Base-by-base conservation (phyloP, 306 rosid species). In the Clitoria ternatea region DNA sequence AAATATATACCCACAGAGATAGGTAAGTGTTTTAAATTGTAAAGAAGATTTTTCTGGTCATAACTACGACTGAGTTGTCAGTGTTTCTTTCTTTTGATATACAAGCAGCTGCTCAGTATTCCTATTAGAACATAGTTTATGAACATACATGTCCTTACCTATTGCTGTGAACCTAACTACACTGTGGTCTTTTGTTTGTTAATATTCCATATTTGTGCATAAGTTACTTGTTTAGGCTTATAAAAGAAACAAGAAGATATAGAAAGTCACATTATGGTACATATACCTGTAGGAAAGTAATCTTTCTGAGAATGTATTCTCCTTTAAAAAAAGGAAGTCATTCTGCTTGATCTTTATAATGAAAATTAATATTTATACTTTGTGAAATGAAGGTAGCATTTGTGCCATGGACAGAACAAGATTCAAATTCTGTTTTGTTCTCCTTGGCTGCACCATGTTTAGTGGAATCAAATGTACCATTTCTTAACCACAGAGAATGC, bases 61-160 rank as follows among this genome's bases (percentile, higher is more conserved):
- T 60, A 57, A 14, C 24, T 14, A 40, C 27, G 18, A 20, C 24
- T 33, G 48, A 44, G 52, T 66, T 39, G 66, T 75, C 35, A 17
- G 61, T n/a, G 43, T 30, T 65, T 13, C n/a, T 75, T 54, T 54
- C 30, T 65, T 44, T 22, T 29, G 33, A 53, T 63, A 40, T 32
- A 66, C 49, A 37, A 49, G 36, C 49, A 50, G 26, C 55, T 24
- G 20, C 56, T 23, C 13, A 36, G 26, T 39, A n/a, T 49, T 24
- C 78, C 43, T 17, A 50, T 27, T 52, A 69, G 69, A 72, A 72
- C 23, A 72, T 44, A 22, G 32, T 72, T n/a, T 70, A 11, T 70
- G 30, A 39, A 55, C 11, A 29, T 32, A 57, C n/a, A 56, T 30
- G 68, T 26, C 15, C 32, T 11, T n/a, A 11, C 52, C 61, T 8